Percentiles rank a stretch among this genome's conserved stretches.
Conservation (phyloP, 768 basidiomycete genomes). For the Pseudohyphozyma bogoriensis region DNA sequence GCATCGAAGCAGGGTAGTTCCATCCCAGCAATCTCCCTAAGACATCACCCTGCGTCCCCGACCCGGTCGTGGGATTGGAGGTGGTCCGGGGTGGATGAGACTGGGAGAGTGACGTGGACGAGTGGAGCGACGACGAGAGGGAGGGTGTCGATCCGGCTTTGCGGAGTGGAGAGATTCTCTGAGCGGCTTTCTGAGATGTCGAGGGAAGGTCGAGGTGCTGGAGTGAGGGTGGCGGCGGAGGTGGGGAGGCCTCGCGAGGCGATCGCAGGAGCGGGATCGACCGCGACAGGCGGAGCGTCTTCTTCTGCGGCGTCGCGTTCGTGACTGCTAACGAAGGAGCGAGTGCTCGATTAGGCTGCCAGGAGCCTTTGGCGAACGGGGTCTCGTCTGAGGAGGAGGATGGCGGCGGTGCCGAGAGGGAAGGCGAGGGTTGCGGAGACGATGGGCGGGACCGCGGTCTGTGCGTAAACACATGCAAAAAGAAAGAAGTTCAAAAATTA, state of each 20-base stretch:
- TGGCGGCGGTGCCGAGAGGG: neutral
- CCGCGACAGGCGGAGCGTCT: constrained; percentile 9
- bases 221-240: too few species aligned
- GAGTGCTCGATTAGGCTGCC: neutral
- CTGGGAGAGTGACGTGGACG: neutral
- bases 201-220: too few species aligned
- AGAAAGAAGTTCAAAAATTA: too few species aligned
- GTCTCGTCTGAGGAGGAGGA: neutral
- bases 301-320: neutral
- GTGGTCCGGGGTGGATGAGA: neutral
- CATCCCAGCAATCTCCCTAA: constrained; percentile 23
- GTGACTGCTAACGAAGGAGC: neutral
- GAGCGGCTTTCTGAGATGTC: too few species aligned
- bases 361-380: constrained; percentile 13
- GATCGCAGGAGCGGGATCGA: constrained; percentile 11
- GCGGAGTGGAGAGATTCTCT: neutral
- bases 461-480: too few species aligned
- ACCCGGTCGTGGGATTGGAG: neutral
- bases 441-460: constrained; percentile 3
- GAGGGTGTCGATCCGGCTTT: neutral
- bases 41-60: constrained; percentile 20
- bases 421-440: neutral
- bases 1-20: neutral
- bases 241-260: neutral
- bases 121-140: neutral